Base-by-base conservation (phyloP, 805 yeast genomes). In the Starmerella floricola region DNA sequence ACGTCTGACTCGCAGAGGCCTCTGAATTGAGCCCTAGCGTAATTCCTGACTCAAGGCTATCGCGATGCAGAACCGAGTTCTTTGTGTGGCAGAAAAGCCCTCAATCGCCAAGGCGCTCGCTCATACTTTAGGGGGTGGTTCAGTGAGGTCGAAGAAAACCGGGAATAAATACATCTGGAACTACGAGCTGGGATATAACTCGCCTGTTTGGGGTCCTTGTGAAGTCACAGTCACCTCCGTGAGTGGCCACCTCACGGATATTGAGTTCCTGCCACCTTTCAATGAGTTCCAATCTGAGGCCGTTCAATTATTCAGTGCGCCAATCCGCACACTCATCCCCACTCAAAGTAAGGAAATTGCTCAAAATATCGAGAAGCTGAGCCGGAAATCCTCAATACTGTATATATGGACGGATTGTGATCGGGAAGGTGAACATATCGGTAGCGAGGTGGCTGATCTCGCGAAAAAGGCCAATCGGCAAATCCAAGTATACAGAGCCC, bases 361-460 rank as follows among this genome's bases (percentile, higher is more conserved):
- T 2, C 61, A 65, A 10, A 91, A 88, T 56, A 84, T 91, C 37
- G 59, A 70, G 24, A 60, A 60, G 3, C 85, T 85, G 55, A 81
- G 86, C 4, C 59, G 77, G 31, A 55, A 55, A 16, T 73, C 83
- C 4, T 72, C 75, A 40, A 64, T 64, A 31, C 62, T 91, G 41
- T 83, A 85, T 82, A 84, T 91, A 6, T 91, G 98, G 97, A 91
- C 98, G 1, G 99, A 91, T 69, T 91, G 98, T 62, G 97, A 87
- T 68, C 67, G 96, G 29, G 97, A 87, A 58, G 97, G 97, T 2
- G 97, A 87, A 59, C 80, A 76, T 59, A 87, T 87, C 43, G 97
- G 96, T 0, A 75, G 69, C 64, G 95, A 87, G 54, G 75, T 93
- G 13, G 68, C 74, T 28, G 69, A 76, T 40, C 78, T 77, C n/a